Conservation (phyloP, 371 early-diverging fungal species). For the Capillidium heterosporum region DNA sequence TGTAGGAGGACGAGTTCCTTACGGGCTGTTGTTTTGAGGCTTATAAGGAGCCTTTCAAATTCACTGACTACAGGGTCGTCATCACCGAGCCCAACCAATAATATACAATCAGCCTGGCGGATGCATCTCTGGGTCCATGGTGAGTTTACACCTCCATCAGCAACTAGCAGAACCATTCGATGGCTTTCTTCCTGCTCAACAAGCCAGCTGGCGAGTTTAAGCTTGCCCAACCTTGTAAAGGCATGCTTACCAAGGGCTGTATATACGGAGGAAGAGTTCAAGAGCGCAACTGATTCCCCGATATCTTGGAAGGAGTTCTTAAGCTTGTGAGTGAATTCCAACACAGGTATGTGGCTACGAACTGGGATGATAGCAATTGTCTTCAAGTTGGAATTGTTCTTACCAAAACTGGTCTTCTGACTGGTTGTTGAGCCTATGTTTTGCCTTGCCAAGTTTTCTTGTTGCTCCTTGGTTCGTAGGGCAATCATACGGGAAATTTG, state of each 20-base stretch:
- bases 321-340: constrained; percentile 71
- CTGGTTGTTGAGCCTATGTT: constrained; percentile 5
- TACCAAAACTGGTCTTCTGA: constrained; percentile 19
- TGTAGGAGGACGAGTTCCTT: constrained; percentile 89
- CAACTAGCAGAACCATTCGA: constrained; percentile 78
- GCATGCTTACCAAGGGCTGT: constrained; percentile 77
- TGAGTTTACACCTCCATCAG: constrained; percentile 75
- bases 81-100: constrained; percentile 80
- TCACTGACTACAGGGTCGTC: constrained; percentile 79
- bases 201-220: constrained; percentile 80
- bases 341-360: constrained; percentile 56
- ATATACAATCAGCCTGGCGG: constrained; percentile 89
- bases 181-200: constrained; percentile 82
- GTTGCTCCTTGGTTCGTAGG: constrained; percentile 31
- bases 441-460: constrained; percentile 8
- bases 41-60: constrained; percentile 74
- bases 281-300: constrained; percentile 49
- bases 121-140: constrained; percentile 94
- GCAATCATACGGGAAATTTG: constrained; percentile 85
- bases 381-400: constrained; percentile 75
- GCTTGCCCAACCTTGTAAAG: constrained; percentile 72
- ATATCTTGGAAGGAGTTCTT: constrained; percentile 52
- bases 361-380: constrained; percentile 89
- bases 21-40: constrained; percentile 89
- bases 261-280: constrained; percentile 65